phyloP scores from a whole-genome alignment of 495 filamentous ascomycete genomes.

The Chaetomidium leptoderma region DNA sequence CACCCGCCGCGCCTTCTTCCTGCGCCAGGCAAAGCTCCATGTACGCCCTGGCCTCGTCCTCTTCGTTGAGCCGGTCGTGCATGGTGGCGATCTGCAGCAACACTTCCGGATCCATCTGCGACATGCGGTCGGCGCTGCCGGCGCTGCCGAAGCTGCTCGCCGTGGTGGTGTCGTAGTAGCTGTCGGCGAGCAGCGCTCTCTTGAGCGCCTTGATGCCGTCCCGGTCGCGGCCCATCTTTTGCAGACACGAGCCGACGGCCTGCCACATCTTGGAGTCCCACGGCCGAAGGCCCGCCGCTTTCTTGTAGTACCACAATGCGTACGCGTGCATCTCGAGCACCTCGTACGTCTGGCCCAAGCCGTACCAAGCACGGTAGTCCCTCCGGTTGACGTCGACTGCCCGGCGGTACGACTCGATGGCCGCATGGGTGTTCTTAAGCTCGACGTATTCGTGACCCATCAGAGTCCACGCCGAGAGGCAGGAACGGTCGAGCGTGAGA shows the following conservation, averaged over 20 bases:
- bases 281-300: slow-evolving; percentile 81
- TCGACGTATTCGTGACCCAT: slow-evolving; percentile 99
- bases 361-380: slow-evolving; percentile 98
- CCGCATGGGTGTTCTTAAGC: slow-evolving; percentile 97
- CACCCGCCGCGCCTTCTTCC: slow-evolving; percentile 58
- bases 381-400: slow-evolving; percentile 95
- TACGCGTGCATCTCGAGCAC: slow-evolving; percentile 97
- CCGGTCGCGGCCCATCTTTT: slow-evolving; percentile 72
- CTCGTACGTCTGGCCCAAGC: slow-evolving; percentile 94
- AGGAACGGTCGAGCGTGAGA: slow-evolving; percentile 87
- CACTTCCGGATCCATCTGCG: slow-evolving; percentile 82
- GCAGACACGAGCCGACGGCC: slow-evolving; percentile 85
- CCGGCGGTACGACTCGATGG: slow-evolving; percentile 93
- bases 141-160: slow-evolving; percentile 46
- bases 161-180: slow-evolving; percentile 62
- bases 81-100: slow-evolving; percentile 84
- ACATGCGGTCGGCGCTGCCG: slow-evolving; percentile 32
- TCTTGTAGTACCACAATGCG: slow-evolving; percentile 95
- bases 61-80: slow-evolving; percentile 72
- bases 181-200: slow-evolving; percentile 78
- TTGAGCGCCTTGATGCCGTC: slow-evolving; percentile 95
- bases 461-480: slow-evolving; percentile 92
- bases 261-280: slow-evolving; percentile 99
- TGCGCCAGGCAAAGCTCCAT: slow-evolving; percentile 94
- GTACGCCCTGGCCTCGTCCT: slow-evolving; percentile 76